These are phyloP conservation scores for Tephrocybe sp. DNA, from an alignment of 768 basidiomycete genomes.

Conservation along the genomic window DNA sequence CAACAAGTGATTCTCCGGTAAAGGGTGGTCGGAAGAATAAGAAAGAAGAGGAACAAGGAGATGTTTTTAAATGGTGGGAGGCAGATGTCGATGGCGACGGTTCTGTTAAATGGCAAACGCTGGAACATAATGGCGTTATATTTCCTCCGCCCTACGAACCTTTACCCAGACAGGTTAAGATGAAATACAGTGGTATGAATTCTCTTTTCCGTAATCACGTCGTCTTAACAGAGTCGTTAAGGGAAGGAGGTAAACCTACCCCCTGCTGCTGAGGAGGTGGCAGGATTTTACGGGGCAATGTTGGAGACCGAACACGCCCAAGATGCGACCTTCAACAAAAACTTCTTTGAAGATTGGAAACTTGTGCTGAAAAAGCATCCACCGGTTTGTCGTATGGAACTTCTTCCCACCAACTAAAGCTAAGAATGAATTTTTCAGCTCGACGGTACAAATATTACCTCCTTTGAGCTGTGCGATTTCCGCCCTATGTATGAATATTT, in stretches of 20 bases:
- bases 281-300: conserved; percentile 92
- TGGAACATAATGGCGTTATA: conserved; percentile 91
- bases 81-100: conserved; percentile 71
- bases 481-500: conserved; percentile 92
- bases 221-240: conserved; percentile 26
- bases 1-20: conserved; percentile 31
- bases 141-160: conserved; percentile 95
- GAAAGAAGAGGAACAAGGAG: conserved; percentile 65
- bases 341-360: conserved; percentile 93
- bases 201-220: conserved; percentile 3
- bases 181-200: conserved; percentile 88
- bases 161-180: conserved; percentile 78
- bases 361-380: conserved; percentile 75
- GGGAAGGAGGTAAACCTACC: conserved; percentile 79
- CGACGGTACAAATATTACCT: conserved; percentile 70
- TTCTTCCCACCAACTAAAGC: not conserved
- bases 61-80: conserved; percentile 88
- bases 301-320: conserved; percentile 90
- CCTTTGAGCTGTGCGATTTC: conserved; percentile 87
- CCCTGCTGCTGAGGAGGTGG: conserved; percentile 91
- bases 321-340: conserved; percentile 85
- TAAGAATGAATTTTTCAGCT: conserved; percentile 38
- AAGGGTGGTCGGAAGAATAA: conserved; percentile 53
- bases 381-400: conserved; percentile 54
- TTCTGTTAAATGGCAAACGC: conserved; percentile 88